phyloP scores from a whole-genome alignment of 495 filamentous ascomycete genomes.

The Amniculicola lignicola region DNA sequence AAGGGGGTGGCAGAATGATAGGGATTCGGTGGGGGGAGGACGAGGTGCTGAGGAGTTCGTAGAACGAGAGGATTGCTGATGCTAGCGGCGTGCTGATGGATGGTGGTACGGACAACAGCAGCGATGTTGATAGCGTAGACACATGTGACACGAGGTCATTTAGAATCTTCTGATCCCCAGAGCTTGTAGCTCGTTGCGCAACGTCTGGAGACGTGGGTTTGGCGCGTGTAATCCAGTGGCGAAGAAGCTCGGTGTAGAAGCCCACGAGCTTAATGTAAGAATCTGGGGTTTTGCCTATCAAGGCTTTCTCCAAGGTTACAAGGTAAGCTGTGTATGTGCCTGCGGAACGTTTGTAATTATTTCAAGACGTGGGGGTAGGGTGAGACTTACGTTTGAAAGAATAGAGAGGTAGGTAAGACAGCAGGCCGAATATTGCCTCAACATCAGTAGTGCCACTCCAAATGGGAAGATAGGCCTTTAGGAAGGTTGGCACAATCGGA shows the following conservation, averaged over 20 bases:
- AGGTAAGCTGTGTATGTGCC: conserved; percentile 54
- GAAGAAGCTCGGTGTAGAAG: conserved; percentile 70
- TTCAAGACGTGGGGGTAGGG: neutral
- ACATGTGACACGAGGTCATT: conserved; percentile 54
- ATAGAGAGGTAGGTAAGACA: conserved; percentile 60
- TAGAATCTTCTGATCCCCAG: conserved; percentile 33
- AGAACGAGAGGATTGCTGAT: conserved; percentile 65
- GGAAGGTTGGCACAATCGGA: conserved; percentile 59
- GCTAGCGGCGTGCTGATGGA: conserved; percentile 37
- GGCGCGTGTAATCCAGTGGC: conserved; percentile 60
- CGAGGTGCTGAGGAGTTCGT: conserved; percentile 60
- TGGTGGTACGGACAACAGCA: conserved; percentile 50
- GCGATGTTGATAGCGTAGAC: conserved; percentile 60
- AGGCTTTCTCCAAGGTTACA: conserved; percentile 54
- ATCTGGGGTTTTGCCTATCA: conserved; percentile 46
- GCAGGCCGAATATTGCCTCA: conserved; percentile 60
- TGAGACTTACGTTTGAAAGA: conserved; percentile 52
- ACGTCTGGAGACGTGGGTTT: conserved; percentile 33
- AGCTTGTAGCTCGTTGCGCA: conserved; percentile 3
- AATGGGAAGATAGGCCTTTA: conserved; percentile 56
- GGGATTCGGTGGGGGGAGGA: conserved; percentile 49
- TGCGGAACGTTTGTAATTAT: conserved; percentile 36
- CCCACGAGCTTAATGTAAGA: conserved; percentile 57
- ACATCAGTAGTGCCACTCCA: conserved; percentile 67
- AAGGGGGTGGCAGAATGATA: conserved; percentile 64